Evolutionary conservation across 441 rosid species (phyloP), one percentile per base, ranked within the genome.

Genomic region (Gossypium schwendimanii): DNA sequence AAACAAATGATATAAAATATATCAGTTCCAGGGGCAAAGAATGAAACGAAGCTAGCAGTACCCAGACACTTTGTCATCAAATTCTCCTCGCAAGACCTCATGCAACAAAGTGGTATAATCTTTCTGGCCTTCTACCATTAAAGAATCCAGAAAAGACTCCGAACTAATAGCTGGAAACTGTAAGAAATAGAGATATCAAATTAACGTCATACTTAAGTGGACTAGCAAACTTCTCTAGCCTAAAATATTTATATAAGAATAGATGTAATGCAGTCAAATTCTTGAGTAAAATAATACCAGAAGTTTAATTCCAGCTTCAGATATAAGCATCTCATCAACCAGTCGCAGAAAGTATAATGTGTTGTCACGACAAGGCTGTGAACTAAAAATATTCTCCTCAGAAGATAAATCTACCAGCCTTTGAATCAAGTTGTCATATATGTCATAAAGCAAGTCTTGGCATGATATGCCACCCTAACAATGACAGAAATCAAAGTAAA

Each of bases 281-380:
- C 47, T 28, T 31, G 66, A 60, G 39, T 70, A 58, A 61, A 73
- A 28, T 24, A 28, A 67, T 93, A 95, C 99, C 92, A 84, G 89
- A 73, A 89, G 85, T 73, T 88, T 86, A 75, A 79, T 85, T 72
- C 91, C 98, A 73, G 89, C 82, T 77, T 93, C 97, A 72, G 92
- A 87, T 75, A 91, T 76, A 73, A 96, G 94, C 97, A 90, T 85
- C 89, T 93, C 99, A 80, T 96, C 98, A 17, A 89, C 80, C 71
- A 96, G 82, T 73, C 87, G 84, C 63, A 96, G 85, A 81, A 96
- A 92, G 81, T 83, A 96, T 71, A 96, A 75, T 26, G 87, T 87
- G 82, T 96, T 96, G 85, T 96, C 98, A 17, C 99, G 96, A 82
- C 97, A 96, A 61, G 98, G 99, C 81, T 91, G 99, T 23, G 70